Base-by-base conservation (phyloP, 2,329 filamentous ascomycete genomes). In the Xylariaceae sp. region DNA sequence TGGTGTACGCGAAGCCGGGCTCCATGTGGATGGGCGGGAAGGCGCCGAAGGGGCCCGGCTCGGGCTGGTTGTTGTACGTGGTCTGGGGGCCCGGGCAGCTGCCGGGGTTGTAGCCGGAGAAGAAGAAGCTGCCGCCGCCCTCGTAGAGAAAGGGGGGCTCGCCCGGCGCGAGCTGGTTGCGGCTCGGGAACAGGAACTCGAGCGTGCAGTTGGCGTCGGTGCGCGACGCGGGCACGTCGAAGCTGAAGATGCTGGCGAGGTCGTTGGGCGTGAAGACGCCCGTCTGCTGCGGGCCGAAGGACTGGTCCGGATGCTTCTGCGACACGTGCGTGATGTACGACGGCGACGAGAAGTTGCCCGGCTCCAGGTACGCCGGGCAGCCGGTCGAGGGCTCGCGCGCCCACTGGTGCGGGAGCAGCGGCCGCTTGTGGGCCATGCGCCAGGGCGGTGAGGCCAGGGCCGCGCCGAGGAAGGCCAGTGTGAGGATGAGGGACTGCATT, bases 151-250 rank as follows among this genome's bases (percentile, higher is more conserved):
- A 67, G 16, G 29, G 44, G 26, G 58, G 59, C 14, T 16, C 14
- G 9, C 8, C 8, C 3, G 54, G 58, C 23, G 40, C 39, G 5
- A 64, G 52, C 40, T 58, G 51, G 11, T 45, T 38, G 40, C 43
- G 46, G 15, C 36, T 39, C 0, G 67, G 67, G 39, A 70, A 57
- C 23, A 64, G 48, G 51, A 72, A 68, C 36, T 62, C 51, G n/a
- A 70, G 47, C 5, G 58, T 64, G 55, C 68, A 71, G 19, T 56
- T 63, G 39, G 61, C 62, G 38, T 60, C 59, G 23, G 51, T 38
- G 31, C 61, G 54, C 3, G 46, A 49, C 3, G 51, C 41, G 0
- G 60, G 60, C 16, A 70, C 52, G 39, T 70, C 60, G 44, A 70
- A 70, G 38, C 59, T 61, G 55, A 68, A 68, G 38, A 70, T 41